These are phyloP conservation scores for Scedosporium dehoogii DNA, from an alignment of 2,329 filamentous ascomycete species.

Conservation along the genomic window DNA sequence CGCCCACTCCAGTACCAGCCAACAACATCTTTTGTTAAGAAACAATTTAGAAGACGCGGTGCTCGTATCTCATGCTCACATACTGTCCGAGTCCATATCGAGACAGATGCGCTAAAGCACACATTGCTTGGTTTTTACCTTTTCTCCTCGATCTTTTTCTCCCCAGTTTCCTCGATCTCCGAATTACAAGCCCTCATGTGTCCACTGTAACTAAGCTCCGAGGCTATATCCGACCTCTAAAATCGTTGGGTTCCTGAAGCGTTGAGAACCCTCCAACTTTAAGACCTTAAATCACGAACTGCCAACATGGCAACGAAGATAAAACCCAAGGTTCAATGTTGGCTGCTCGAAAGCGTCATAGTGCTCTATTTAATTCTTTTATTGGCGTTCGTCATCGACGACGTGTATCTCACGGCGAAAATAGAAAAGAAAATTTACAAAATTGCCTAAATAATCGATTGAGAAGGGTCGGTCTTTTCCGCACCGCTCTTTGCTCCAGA, in stretches of 20 bases:
- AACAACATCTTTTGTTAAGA: too few relatives aligned
- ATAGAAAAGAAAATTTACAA: background rate
- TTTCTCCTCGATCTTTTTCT: background rate
- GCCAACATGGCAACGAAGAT: too few relatives aligned
- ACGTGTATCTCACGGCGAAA: background rate
- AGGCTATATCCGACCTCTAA: constrained; percentile 4
- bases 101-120: background rate
- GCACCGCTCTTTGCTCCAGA: background rate
- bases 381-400: background rate
- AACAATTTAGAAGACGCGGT: too few relatives aligned
- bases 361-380: background rate
- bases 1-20: too few relatives aligned
- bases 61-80: too few relatives aligned
- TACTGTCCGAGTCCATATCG: background rate
- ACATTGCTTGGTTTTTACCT: background rate
- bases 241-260: constrained; percentile 4
- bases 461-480: background rate
- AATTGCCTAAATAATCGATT: background rate
- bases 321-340: too few relatives aligned
- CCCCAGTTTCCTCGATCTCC: constrained; percentile 3
- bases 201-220: background rate
- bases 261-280: background rate
- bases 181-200: background rate
- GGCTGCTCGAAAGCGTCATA: background rate
- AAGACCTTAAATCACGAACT: too few relatives aligned